phyloP scores from a whole-genome alignment of 108 stramenopile species.

The Hondaea fermentalgiana region DNA sequence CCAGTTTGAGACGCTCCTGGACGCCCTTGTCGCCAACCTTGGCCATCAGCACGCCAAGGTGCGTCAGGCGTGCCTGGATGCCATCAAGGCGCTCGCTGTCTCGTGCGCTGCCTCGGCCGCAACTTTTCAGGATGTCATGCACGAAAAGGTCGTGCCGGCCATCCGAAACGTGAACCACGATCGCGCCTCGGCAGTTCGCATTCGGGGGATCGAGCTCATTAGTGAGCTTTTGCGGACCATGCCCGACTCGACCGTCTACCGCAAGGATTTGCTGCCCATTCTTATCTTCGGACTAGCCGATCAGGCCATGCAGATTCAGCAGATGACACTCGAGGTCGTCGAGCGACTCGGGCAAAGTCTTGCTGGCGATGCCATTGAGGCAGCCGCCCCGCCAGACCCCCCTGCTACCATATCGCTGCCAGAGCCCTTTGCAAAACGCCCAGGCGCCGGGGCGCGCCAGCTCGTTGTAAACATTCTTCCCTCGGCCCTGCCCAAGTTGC shows the following conservation, averaged over 20 bases:
- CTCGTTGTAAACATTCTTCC: background rate
- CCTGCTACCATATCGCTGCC: background rate
- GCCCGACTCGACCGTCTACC: background rate
- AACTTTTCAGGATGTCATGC: background rate
- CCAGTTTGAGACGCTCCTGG: background rate
- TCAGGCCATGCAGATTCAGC: background rate
- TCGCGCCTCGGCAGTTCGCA: background rate
- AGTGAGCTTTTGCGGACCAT: background rate
- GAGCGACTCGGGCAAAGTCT: background rate
- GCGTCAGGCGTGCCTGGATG: background rate
- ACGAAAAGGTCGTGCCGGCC: background rate
- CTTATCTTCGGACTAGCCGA: slow-evolving; percentile 6
- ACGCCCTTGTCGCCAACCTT: background rate
- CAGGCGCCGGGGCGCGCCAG: background rate
- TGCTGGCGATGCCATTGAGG: background rate
- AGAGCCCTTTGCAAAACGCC: background rate
- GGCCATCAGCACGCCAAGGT: background rate
- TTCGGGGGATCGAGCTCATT: slow-evolving; percentile 1
- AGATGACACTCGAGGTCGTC: background rate
- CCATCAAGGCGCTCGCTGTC: background rate
- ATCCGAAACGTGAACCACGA: background rate
- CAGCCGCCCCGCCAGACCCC: background rate
- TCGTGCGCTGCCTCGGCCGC: background rate
- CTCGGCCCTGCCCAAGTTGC: background rate
- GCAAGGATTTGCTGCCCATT: slow-evolving; percentile 15